Conservation (phyloP, 2,329 filamentous ascomycete species). For the Cladosporium cucumerinum region DNA sequence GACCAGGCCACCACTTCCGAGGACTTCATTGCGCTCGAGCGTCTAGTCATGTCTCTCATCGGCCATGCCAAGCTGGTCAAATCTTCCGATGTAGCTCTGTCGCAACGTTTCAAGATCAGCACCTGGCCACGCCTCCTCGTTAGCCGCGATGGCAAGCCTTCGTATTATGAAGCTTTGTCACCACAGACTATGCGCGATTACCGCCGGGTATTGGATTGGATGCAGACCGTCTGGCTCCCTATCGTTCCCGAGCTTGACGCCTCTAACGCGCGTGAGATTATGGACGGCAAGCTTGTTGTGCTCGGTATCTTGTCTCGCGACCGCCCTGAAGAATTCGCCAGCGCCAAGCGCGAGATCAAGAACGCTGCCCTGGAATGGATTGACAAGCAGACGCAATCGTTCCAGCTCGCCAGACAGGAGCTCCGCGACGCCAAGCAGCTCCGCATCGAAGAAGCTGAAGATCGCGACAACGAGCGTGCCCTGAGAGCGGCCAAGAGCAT, state of each 20-base stretch:
- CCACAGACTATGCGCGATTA: slow-evolving; percentile 92
- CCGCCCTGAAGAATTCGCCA: slow-evolving; percentile 72
- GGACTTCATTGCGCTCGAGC: slow-evolving; percentile 84
- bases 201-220: slow-evolving; percentile 78
- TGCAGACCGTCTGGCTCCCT: slow-evolving; percentile 93
- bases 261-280: slow-evolving; percentile 87
- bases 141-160: slow-evolving; percentile 81
- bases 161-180: slow-evolving; percentile 82
- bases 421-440: slow-evolving; percentile 91
- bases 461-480: slow-evolving; percentile 84
- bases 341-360: slow-evolving; percentile 85
- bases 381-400: slow-evolving; percentile 87
- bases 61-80: slow-evolving; percentile 91
- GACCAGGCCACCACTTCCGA: slow-evolving; percentile 91
- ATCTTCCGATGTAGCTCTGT: slow-evolving; percentile 73
- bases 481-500: slow-evolving; percentile 85
- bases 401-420: slow-evolving; percentile 90
- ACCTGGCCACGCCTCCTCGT: slow-evolving; percentile 95
- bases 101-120: slow-evolving; percentile 85
- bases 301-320: slow-evolving; percentile 81
- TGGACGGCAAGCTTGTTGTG: slow-evolving; percentile 93
- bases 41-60: slow-evolving; percentile 80
- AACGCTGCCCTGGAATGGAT: slow-evolving; percentile 96
- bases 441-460: slow-evolving; percentile 92
- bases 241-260: slow-evolving; percentile 92